A percentile compares a stretch with the other conserved stretches of the same genome.
phyloP scores from a whole-genome alignment of 257 asterid species.

The Ilex asprella region DNA sequence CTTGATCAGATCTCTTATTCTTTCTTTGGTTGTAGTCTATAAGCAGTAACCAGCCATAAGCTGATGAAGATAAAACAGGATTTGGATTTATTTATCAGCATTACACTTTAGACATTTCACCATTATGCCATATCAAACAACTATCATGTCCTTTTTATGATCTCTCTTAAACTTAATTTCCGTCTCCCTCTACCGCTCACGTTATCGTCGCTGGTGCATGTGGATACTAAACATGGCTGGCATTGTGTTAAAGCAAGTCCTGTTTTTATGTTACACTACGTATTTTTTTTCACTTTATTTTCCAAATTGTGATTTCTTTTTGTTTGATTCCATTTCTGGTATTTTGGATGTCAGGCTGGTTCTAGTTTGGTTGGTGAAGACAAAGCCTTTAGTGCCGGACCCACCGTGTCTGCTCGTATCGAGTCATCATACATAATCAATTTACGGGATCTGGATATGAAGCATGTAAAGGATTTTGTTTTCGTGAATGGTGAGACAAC shows the following conservation, averaged over 20 bases:
- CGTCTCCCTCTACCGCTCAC: too few species aligned
- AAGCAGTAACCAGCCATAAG: not conserved
- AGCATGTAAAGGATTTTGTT: slow-evolving; percentile 81
- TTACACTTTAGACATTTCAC: too few species aligned
- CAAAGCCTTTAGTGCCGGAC: slow-evolving; percentile 47
- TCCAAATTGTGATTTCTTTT: not conserved
- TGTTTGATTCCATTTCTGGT: slow-evolving; percentile 18
- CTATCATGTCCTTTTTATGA: too few species aligned
- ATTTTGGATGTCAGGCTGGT: slow-evolving; percentile 62
- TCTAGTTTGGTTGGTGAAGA: slow-evolving; percentile 85
- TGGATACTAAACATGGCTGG: too few species aligned
- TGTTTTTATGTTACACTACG: too few species aligned
- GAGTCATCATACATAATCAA: slow-evolving; percentile 78
- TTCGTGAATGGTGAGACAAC: slow-evolving; percentile 76
- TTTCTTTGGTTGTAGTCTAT: not conserved
- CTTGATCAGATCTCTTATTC: too few species aligned
- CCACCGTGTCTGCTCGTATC: slow-evolving; percentile 66
- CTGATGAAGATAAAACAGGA: not conserved
- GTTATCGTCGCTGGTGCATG: too few species aligned
- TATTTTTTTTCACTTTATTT: too few species aligned
- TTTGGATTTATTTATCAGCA: not conserved
- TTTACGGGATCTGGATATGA: slow-evolving; percentile 86
- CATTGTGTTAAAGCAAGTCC: too few species aligned
- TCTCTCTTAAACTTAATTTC: too few species aligned
- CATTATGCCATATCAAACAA: too few species aligned